Evolutionary conservation across 1,139 yeast genomes (phyloP), one percentile per base, ranked within the genome.

Genomic region (Kodamaea sp.): DNA sequence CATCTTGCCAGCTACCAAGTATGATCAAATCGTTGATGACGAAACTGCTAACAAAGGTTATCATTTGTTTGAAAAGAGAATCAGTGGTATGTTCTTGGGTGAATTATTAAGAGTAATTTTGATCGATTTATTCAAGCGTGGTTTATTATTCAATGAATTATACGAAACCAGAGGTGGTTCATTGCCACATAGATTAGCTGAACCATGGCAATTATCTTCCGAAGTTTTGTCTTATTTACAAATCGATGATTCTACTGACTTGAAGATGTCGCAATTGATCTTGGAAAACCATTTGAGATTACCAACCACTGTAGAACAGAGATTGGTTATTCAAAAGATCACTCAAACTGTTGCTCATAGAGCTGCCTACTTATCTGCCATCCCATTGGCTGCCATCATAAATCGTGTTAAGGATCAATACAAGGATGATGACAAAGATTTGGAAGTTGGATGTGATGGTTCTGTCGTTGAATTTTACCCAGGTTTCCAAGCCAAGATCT

Each of bases 371-470:
- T 73, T 90, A 41, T 79, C 96, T 3, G 90, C 96, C 15, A 82
- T 89, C 35, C 96, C 96, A 38, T 70, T 90, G 44, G 92, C 96
- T 22, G 96, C 95, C 3, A 75, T 90, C 39, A 59, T 68, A 5
- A 49, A 45, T 12, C 60, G 71, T 34, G 71, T 70, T 7, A 62
- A 67, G 35, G 67, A 57, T 12, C 72, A 66, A 41, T 68, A 66
- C 45, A 71, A 73, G 31, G 73, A 78, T 42, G 79, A 75, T 47
- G 78, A 77, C 46, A 78, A 73, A 44, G 85, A 79, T 51, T 86
- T 89, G 42, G 97, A 90, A 61, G 77, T 90, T 52, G 97, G 97
- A 38, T 89, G 90, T 44, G 97, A 90, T 60, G 98, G 98, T 24
- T 82, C 96, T 6, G 94, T 90, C 42, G 84, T 89, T 38, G 96